Evolutionary conservation across 176 grass and related monocot genomes (phyloP).

Genomic region (Ensete ventricosum): DNA sequence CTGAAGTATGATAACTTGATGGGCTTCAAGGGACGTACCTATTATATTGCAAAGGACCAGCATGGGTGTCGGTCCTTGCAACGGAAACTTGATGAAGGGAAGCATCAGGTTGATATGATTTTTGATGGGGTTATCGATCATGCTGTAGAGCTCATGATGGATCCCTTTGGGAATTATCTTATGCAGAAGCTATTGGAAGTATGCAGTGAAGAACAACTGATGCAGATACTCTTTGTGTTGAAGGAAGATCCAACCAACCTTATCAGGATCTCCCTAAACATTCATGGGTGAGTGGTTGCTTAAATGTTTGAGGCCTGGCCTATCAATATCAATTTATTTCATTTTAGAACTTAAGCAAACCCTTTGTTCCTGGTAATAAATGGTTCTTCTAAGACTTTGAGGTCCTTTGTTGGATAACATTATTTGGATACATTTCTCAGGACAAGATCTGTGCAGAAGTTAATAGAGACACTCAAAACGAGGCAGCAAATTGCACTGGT

Average conservation of each 20-base stretch:
- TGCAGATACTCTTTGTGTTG: slow-evolving; percentile 42
- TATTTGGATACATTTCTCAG: slow-evolving; percentile 23
- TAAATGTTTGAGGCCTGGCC: not conserved
- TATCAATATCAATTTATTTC: not conserved
- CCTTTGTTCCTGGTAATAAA: not conserved
- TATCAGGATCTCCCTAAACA: slow-evolving; percentile 47
- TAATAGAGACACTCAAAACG: slow-evolving; percentile 51
- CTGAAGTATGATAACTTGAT: slow-evolving; percentile 37
- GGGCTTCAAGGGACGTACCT: slow-evolving; percentile 35
- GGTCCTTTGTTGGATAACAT: slow-evolving; percentile 6
- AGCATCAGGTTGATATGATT: slow-evolving; percentile 36
- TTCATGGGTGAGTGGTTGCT: slow-evolving; percentile 48
- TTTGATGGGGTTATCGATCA: slow-evolving; percentile 45
- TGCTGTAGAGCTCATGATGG: slow-evolving; percentile 61
- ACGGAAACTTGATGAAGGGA: slow-evolving; percentile 43
- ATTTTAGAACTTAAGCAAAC: not conserved
- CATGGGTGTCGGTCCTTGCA: slow-evolving; percentile 40
- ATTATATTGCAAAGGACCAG: slow-evolving; percentile 54
- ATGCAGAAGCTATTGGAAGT: slow-evolving; percentile 61
- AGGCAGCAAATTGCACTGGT: slow-evolving; percentile 35
- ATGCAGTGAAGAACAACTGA: slow-evolving; percentile 46
- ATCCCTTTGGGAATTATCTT: slow-evolving; percentile 59
- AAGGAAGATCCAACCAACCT: slow-evolving; percentile 38
- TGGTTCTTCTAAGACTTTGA: not conserved
- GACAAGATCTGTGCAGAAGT: slow-evolving; percentile 68